Conservation (phyloP, 179 eudicot genomes). For the Patellifolia procumbens region DNA sequence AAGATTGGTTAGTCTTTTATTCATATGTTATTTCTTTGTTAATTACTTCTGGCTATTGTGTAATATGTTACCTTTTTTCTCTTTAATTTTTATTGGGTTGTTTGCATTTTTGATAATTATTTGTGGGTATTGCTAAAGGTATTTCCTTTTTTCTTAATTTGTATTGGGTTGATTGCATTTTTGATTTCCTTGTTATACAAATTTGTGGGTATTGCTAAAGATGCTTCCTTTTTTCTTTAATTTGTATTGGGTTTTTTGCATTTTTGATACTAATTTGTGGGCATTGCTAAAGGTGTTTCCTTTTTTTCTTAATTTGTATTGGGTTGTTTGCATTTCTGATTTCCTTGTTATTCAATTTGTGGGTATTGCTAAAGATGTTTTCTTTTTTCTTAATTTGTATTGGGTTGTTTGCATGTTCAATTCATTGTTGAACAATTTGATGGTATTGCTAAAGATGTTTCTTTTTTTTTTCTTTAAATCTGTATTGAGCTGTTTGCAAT, state of each 20-base stretch:
- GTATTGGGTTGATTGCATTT: constrained; percentile 1
- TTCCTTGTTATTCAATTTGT: neutral
- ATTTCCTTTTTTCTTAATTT: neutral
- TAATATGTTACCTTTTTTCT: neutral
- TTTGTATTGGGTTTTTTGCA: constrained; percentile 1
- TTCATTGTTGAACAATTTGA: neutral
- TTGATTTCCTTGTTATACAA: neutral
- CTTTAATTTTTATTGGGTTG: neutral
- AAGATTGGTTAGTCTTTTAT: constrained; percentile 53
- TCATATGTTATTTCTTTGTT: neutral
- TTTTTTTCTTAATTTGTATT: constrained; percentile 1
- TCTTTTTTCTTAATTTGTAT: neutral
- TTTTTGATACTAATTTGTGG: neutral
- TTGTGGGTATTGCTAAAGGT: constrained; percentile 6
- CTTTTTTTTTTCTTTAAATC: neutral
- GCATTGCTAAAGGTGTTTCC: neutral
- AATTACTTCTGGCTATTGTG: constrained; percentile 9
- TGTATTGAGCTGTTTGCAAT: constrained; percentile 2
- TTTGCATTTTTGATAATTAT: neutral
- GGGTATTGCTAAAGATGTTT: neutral
- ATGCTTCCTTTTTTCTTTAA: neutral
- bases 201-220: neutral
- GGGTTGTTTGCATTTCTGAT: neutral
- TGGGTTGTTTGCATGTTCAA: neutral
- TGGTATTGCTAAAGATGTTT: neutral